Percentiles rank a stretch among this genome's conserved stretches.
Evolutionary conservation across 768 basidiomycete species (phyloP).

Genomic region (Lentinula lateritia): DNA sequence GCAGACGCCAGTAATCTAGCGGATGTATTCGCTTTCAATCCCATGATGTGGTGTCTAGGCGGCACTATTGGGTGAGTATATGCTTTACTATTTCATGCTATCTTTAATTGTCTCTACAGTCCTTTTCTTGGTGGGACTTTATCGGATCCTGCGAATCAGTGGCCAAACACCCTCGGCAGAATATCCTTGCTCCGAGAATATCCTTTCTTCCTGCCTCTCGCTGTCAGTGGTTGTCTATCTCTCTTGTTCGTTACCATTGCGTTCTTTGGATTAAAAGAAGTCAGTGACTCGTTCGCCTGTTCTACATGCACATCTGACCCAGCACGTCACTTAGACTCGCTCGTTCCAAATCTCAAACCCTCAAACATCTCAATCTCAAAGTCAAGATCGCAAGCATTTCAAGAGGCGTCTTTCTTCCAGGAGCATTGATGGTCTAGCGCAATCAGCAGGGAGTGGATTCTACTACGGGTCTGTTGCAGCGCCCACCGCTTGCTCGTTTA

Average conservation of each 20-base stretch:
- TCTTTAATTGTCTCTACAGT: slow-evolving; percentile 1
- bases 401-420: neutral
- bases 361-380: neutral
- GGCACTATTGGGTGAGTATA: slow-evolving; percentile 17
- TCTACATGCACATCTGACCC: neutral
- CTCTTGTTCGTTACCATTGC: slow-evolving; percentile 17
- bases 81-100: neutral
- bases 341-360: neutral
- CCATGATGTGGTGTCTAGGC: slow-evolving; percentile 23
- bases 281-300: neutral
- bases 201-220: slow-evolving; percentile 33
- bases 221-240: slow-evolving; percentile 18
- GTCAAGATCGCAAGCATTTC: neutral
- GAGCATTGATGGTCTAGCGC: neutral
- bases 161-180: slow-evolving; percentile 20
- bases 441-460: neutral
- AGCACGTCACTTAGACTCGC: neutral
- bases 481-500: neutral
- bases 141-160: slow-evolving; percentile 21
- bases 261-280: slow-evolving; percentile 22
- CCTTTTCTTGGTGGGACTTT: slow-evolving; percentile 26
- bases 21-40: slow-evolving; percentile 21
- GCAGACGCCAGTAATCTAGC: slow-evolving; percentile 21
- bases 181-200: slow-evolving; percentile 20
- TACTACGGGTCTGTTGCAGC: neutral